Conservation (phyloP, 768 basidiomycete genomes). For the Tylopilus felleus region DNA sequence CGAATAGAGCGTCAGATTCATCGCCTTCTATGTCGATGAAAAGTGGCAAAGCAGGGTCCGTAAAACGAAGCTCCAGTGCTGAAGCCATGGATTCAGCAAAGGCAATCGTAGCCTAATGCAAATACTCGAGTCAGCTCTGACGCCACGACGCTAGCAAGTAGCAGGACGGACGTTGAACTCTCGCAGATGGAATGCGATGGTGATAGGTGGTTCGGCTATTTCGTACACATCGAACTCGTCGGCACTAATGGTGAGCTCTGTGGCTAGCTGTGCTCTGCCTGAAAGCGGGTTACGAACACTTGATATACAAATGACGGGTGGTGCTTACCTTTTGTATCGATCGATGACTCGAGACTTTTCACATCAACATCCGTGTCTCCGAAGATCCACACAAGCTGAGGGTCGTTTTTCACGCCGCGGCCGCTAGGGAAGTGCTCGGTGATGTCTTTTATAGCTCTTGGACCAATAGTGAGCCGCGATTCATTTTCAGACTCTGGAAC, state of each 20-base stretch:
- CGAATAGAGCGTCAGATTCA: constrained; percentile 61
- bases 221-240: constrained; percentile 83
- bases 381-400: constrained; percentile 82
- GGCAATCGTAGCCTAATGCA: constrained; percentile 68
- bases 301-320: background rate
- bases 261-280: constrained; percentile 66
- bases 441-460: constrained; percentile 69
- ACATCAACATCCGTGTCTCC: constrained; percentile 63
- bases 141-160: background rate
- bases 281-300: background rate
- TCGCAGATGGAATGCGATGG: constrained; percentile 74
- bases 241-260: constrained; percentile 70
- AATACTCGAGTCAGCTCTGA: background rate
- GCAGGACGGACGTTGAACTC: constrained; percentile 67
- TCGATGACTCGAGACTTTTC: constrained; percentile 62
- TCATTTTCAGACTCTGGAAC: constrained; percentile 54
- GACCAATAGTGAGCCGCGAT: constrained; percentile 68
- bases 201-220: constrained; percentile 57
- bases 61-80: constrained; percentile 70
- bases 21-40: constrained; percentile 76
- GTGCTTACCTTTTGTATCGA: constrained; percentile 58
- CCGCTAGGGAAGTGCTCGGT: constrained; percentile 76
- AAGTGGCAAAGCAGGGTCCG: constrained; percentile 68
- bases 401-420: constrained; percentile 63
- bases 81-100: constrained; percentile 72